A percentile compares a stretch with the other conserved stretches of the same genome.
Conservation (phyloP, 176 grass and related monocot species). For the Puccinellia tenuiflora region DNA sequence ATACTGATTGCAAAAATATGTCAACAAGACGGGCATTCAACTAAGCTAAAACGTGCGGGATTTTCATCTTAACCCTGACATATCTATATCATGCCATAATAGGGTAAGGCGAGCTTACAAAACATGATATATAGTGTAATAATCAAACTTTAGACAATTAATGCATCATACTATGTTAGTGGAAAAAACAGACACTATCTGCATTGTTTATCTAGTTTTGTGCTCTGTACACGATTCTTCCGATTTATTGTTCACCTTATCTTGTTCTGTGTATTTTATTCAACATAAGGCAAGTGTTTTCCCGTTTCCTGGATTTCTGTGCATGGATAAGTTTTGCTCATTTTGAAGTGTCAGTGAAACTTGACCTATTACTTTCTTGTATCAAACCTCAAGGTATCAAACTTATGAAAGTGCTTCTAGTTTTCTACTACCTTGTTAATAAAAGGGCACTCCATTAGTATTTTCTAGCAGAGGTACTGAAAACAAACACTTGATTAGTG, state of each 20-base stretch:
- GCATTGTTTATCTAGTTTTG: neutral
- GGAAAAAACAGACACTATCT: neutral
- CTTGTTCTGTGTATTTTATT: neutral
- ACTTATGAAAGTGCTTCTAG: constrained; percentile 3
- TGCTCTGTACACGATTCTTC: neutral
- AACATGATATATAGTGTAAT: neutral
- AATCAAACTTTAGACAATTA: neutral
- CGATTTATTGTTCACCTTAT: neutral
- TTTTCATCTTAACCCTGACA: neutral
- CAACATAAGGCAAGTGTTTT: neutral
- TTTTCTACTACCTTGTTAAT: constrained; percentile 24
- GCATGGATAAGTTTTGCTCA: constrained; percentile 1
- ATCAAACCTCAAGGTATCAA: neutral
- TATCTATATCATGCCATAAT: neutral
- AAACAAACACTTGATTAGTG: constrained; percentile 8
- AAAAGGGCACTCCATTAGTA: neutral
- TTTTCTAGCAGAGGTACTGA: neutral
- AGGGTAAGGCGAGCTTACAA: neutral
- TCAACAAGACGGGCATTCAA: neutral
- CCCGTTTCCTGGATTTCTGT: neutral
- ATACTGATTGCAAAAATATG: neutral
- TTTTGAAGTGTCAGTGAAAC: neutral
- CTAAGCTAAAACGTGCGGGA: neutral
- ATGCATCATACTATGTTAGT: neutral
- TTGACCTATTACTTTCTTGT: neutral